Evolutionary conservation across 83 land plant species (phyloP), one percentile per base, ranked within the genome.

Genomic region (Thuja plicata): DNA sequence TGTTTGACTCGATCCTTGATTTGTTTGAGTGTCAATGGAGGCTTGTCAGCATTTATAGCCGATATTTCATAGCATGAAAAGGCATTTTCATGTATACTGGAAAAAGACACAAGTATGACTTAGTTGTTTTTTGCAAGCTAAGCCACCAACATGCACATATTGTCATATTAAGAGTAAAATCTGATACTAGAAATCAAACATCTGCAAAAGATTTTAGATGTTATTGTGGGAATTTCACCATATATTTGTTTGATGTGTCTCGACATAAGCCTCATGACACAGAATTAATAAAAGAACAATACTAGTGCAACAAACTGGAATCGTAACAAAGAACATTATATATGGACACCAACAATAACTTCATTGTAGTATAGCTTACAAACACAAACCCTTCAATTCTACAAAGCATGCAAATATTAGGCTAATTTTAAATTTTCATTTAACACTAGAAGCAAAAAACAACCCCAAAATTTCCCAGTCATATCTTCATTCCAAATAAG

Each of bases 1-100:
- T 96, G 97, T 84, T 89, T 74, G 24, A 96, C 97, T 70, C 97
- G 92, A 16, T 90, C 91, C 92, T 96, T 96, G 40, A 94, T 96
- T 89, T 96, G 92, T 30, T 90, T 82, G 16, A 92, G 79, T 37
- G 94, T 82, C 71, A 96, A 70, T 41, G 97, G 93, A 66, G 97
- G 97, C 89, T 96, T 96, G 84, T 96, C 97, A 38, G 97, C 96
- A 92, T 96, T 96, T 66, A 96, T 88, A 71, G 96, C 97, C 71
- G 97, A 94, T 43, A 96, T 87, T 90, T 96, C 97, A 91, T 92
- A 96, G 90, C 95, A 96, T 24, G 96, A 95, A 90, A 89, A 85
- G 5, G 91, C 97, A 91, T 91, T 89, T 66, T 89, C 89, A 89
- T 74, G 86, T 43, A 95, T 92, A 78, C 95, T 95, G 89, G 84